Conservation (phyloP, 805 yeast species). For the Wickerhamomyces alni region DNA sequence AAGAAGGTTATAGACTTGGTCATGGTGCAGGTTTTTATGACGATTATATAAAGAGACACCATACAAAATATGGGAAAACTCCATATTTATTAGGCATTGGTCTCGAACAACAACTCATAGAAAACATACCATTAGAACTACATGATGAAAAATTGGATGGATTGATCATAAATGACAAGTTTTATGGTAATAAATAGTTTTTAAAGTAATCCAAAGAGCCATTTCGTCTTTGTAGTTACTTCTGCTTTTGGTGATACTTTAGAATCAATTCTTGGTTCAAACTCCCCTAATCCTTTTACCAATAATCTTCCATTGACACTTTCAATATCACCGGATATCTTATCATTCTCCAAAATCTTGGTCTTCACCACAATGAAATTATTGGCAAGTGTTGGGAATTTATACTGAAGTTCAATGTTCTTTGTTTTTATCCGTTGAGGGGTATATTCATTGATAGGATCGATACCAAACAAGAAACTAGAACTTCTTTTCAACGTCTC, state of each 20-base stretch:
- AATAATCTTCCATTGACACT: conserved; percentile 46
- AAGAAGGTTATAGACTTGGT: conserved; percentile 51
- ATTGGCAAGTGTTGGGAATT: conserved; percentile 70
- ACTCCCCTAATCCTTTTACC: conserved; percentile 50
- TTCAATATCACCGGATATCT: conserved; percentile 47
- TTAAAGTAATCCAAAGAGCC: not conserved
- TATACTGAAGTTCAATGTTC: conserved; percentile 46
- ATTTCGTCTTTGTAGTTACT: conserved; percentile 1
- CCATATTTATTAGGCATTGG: conserved; percentile 61
- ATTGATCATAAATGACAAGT: conserved; percentile 37
- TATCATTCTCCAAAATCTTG: conserved; percentile 28
- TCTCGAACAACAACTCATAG: conserved; percentile 54
- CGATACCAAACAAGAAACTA: conserved; percentile 28
- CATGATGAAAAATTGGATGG: conserved; percentile 61
- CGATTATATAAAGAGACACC: conserved; percentile 53
- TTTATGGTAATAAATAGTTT: not conserved
- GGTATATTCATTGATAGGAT: conserved; percentile 32
- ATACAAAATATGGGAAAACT: conserved; percentile 10
- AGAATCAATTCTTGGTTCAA: conserved; percentile 19
- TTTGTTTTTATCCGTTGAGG: conserved; percentile 39
- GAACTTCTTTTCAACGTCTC: conserved; percentile 62
- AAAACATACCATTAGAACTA: conserved; percentile 45
- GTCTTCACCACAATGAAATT: conserved; percentile 68
- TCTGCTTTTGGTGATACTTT: not conserved
- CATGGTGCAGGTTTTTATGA: conserved; percentile 95